A percentile compares a stretch with the other conserved stretches of the same genome.
Conservation (phyloP, 2,329 filamentous ascomycete genomes). For the Hypomyces perniciosus region DNA sequence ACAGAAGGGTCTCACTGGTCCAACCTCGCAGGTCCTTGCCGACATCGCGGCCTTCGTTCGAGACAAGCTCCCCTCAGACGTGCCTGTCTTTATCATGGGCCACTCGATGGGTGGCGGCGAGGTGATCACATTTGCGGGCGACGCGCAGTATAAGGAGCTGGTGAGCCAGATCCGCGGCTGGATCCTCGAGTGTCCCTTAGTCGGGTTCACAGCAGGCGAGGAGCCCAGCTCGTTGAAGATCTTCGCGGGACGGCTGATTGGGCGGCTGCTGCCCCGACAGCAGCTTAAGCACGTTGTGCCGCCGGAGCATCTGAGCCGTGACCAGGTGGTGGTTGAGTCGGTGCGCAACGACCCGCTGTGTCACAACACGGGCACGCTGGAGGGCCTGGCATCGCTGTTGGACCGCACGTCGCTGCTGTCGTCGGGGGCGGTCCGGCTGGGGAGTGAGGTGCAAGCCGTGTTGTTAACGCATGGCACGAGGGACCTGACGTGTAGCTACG, state of each 20-base stretch:
- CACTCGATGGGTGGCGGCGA: constrained; percentile 89
- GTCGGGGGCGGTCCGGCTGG: constrained; percentile 46
- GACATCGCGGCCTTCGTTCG: constrained; percentile 75
- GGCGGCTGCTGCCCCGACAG: constrained; percentile 58
- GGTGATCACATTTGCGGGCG: constrained; percentile 55
- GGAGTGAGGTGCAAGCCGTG: constrained; percentile 54
- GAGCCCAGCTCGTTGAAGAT: constrained; percentile 61
- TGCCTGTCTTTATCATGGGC: constrained; percentile 77
- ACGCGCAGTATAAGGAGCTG: constrained; percentile 46
- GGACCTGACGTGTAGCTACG: constrained; percentile 63
- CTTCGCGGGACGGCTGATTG: constrained; percentile 59
- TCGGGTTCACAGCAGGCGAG: constrained; percentile 62
- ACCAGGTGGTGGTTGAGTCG: constrained; percentile 54
- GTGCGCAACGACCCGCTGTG: constrained; percentile 63
- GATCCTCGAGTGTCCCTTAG: constrained; percentile 71
- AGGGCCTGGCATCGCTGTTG: constrained; percentile 70
- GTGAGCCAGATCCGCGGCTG: constrained; percentile 62
- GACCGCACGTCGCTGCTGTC: constrained; percentile 62
- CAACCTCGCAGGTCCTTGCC: constrained; percentile 63
- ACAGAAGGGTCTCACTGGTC: constrained; percentile 67
- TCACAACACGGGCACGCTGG: constrained; percentile 81
- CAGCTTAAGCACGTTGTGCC: constrained; percentile 64
- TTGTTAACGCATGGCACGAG: constrained; percentile 72
- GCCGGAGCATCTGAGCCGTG: constrained; percentile 58
- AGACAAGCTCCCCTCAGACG: constrained; percentile 44